A percentile compares a stretch with the other conserved stretches of the same genome.
These are phyloP conservation scores for Fusarium nisikadoi DNA, from an alignment of 2,329 filamentous ascomycete genomes.

Conservation along the genomic window DNA sequence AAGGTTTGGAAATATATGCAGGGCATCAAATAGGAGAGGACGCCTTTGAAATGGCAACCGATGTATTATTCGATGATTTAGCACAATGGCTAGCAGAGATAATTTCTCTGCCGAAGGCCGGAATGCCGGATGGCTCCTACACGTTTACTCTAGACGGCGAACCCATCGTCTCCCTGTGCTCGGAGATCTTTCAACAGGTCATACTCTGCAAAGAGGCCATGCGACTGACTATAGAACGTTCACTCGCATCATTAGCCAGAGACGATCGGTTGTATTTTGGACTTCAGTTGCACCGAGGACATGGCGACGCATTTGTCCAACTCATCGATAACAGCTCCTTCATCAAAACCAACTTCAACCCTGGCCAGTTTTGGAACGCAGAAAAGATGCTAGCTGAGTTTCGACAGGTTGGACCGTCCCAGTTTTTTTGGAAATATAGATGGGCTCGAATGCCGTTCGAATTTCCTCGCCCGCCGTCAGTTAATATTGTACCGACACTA, in stretches of 20 bases:
- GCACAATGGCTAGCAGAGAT: neutral
- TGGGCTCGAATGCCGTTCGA: rapidly evolving
- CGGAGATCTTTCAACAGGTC: neutral
- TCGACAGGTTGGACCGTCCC: rapidly evolving
- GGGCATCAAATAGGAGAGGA: rapidly evolving
- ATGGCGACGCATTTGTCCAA: neutral
- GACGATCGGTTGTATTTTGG: no score
- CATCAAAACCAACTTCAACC: neutral
- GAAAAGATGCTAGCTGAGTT: neutral
- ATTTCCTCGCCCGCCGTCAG: rapidly evolving
- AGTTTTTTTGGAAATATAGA: rapidly evolving
- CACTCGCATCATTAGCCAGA: neutral
- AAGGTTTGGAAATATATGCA: rapidly evolving
- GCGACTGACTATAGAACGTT: rapidly evolving
- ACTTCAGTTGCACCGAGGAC: neutral
- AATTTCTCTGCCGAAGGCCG: rapidly evolving
- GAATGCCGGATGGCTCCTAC: constrained; percentile 7
- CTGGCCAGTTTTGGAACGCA: neutral
- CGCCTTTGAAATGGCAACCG: rapidly evolving
- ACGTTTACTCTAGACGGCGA: neutral
- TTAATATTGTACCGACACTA: rapidly evolving
- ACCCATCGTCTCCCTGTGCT: rapidly evolving
- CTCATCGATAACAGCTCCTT: neutral
- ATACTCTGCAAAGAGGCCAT: neutral
- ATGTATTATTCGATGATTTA: rapidly evolving